These are phyloP conservation scores for Penicillium aurantiogriseum DNA, from an alignment of 2,329 filamentous ascomycete species.

Conservation along the genomic window DNA sequence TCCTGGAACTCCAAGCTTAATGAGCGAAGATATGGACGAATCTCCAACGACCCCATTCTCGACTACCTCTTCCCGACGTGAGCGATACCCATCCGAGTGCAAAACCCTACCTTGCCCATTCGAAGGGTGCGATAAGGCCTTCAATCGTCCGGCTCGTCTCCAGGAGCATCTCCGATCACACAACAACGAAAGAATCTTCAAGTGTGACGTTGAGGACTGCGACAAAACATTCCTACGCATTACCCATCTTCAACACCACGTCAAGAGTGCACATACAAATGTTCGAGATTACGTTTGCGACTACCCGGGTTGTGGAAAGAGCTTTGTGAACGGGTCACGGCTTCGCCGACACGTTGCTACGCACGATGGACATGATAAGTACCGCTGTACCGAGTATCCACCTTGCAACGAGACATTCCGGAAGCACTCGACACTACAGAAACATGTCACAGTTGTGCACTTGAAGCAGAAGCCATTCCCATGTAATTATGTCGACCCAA, in stretches of 20 bases:
- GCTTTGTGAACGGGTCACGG: conserved; percentile 75
- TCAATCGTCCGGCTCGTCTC: conserved; percentile 80
- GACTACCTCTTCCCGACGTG: conserved; percentile 42
- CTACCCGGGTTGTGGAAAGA: conserved; percentile 72
- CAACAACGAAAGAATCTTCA: conserved; percentile 77
- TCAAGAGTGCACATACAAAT: conserved; percentile 75
- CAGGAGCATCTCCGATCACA: conserved; percentile 80
- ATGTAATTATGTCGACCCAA: conserved; percentile 61
- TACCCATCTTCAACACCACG: conserved; percentile 81
- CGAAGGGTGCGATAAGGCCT: conserved; percentile 73
- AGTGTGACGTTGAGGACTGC: conserved; percentile 68
- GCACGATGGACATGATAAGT: conserved; percentile 74
- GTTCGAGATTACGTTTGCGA: conserved; percentile 69
- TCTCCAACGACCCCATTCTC: conserved; percentile 54
- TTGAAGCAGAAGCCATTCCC: conserved; percentile 67
- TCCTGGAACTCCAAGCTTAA: conserved; percentile 29
- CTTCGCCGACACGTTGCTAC: conserved; percentile 74
- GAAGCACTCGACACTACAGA: conserved; percentile 81
- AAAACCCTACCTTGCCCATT: conserved; percentile 77
- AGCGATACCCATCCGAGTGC: conserved; percentile 59
- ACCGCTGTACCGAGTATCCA: conserved; percentile 67
- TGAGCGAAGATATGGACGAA: conserved; percentile 37
- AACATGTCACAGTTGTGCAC: conserved; percentile 77
- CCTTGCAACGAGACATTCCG: conserved; percentile 77
- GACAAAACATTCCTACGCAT: conserved; percentile 82